A percentile compares a stretch with the other conserved stretches of the same genome.
phyloP scores from a whole-genome alignment of 2,329 filamentous ascomycete species.

The Dothideomycetes sp. region DNA sequence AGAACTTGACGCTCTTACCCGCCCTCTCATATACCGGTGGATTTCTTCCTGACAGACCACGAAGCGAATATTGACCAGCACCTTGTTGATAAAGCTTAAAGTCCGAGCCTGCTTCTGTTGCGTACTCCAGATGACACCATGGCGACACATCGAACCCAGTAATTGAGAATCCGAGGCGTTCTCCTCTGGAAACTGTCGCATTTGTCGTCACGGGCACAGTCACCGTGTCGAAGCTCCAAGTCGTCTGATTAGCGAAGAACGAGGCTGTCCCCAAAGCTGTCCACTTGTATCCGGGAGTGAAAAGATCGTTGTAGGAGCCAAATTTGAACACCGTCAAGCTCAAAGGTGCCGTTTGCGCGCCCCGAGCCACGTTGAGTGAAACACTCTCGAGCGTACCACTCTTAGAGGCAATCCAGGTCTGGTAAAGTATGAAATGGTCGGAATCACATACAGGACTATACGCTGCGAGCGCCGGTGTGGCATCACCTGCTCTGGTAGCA shows the following conservation, averaged over 20 bases:
- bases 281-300: conserved; percentile 18
- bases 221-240: conserved; percentile 17
- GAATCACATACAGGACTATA: conserved; percentile 20
- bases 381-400: conserved; percentile 17
- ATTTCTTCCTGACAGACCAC: conserved; percentile 17
- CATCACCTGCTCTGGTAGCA: conserved; percentile 15
- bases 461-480: conserved; percentile 16
- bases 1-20: conserved; percentile 19
- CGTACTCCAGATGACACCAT: conserved; percentile 20
- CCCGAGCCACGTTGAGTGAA: conserved; percentile 18
- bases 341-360: conserved; percentile 16
- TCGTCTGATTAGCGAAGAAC: conserved; percentile 16
- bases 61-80: conserved; percentile 18
- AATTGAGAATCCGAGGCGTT: conserved; percentile 18
- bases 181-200: conserved; percentile 17
- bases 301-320: conserved; percentile 16
- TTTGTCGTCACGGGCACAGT: conserved; percentile 17
- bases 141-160: conserved; percentile 18
- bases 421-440: conserved; percentile 19
- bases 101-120: background rate
- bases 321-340: conserved; percentile 20
- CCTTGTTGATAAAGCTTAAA: conserved; percentile 19
- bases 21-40: conserved; percentile 18
- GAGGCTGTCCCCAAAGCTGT: conserved; percentile 16
- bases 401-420: conserved; percentile 18